Conservation (phyloP, 1,284 basidiomycete genomes). For the Phlebopus sp. region DNA sequence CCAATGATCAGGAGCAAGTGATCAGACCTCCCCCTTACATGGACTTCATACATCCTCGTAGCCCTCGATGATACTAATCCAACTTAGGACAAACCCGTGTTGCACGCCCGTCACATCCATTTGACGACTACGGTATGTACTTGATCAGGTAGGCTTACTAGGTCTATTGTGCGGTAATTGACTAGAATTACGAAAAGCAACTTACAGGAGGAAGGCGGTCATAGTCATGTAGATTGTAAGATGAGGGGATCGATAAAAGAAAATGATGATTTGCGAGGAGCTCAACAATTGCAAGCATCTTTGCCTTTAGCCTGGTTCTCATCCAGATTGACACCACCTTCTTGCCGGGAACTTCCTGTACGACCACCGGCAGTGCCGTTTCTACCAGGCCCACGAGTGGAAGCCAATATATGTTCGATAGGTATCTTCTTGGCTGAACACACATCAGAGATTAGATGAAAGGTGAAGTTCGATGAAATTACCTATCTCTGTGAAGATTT, state of each 20-base stretch:
- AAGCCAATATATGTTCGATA: slow-evolving; percentile 87
- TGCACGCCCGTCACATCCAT: background rate
- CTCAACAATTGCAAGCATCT: slow-evolving; percentile 78
- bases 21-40: slow-evolving; percentile 42
- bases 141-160: background rate
- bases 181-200: slow-evolving; percentile 27
- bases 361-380: slow-evolving; percentile 57
- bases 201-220: slow-evolving; percentile 23
- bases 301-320: slow-evolving; percentile 66
- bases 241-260: slow-evolving; percentile 21
- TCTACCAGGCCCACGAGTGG: slow-evolving; percentile 62
- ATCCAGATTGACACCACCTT: slow-evolving; percentile 68
- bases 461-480: slow-evolving; percentile 27
- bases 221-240: slow-evolving; percentile 26
- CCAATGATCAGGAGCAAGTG: slow-evolving; percentile 37
- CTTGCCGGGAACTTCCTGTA: slow-evolving; percentile 49
- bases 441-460: slow-evolving; percentile 7
- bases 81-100: background rate
- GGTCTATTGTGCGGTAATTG: slow-evolving; percentile 12
- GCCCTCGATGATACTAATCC: slow-evolving; percentile 11
- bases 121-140: background rate
- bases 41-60: slow-evolving; percentile 35
- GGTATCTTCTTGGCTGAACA: slow-evolving; percentile 90
- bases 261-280: slow-evolving; percentile 18
- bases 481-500: slow-evolving; percentile 99